phyloP scores from a whole-genome alignment of 371 early-diverging fungal species.

The Nematocida major region DNA sequence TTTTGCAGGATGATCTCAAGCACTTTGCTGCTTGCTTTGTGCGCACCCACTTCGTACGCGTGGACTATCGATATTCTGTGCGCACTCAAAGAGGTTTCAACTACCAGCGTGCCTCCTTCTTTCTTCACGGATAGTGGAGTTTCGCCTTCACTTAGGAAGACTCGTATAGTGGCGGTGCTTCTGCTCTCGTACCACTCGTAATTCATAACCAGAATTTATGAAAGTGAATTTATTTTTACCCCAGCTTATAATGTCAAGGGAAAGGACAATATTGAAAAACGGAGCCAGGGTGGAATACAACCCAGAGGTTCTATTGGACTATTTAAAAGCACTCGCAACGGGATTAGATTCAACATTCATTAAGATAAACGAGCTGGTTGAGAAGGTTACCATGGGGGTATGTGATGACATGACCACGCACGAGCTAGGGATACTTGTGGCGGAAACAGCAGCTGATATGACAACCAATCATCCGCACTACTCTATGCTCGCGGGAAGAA shows the following conservation, averaged over 20 bases:
- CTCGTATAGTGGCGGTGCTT: slow-evolving; percentile 1
- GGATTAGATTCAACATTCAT: slow-evolving; percentile 40
- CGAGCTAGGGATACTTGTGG: slow-evolving; percentile 34
- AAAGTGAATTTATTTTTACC: slow-evolving; percentile 41
- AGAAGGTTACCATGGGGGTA: slow-evolving; percentile 29
- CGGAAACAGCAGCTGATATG: slow-evolving; percentile 56
- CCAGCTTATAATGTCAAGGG: slow-evolving; percentile 6
- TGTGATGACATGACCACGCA: slow-evolving; percentile 35
- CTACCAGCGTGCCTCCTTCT: not conserved
- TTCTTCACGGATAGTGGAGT: not conserved
- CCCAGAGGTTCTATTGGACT: slow-evolving; percentile 13
- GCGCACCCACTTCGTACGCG: not conserved
- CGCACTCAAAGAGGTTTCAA: not conserved
- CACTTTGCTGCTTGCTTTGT: not conserved
- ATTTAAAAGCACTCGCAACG: not conserved
- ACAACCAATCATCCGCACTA: slow-evolving; percentile 91
- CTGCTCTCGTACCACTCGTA: slow-evolving; percentile 50
- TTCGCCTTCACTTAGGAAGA: not conserved
- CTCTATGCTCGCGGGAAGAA: slow-evolving; percentile 86
- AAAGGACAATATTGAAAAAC: slow-evolving; percentile 4
- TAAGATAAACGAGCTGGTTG: slow-evolving; percentile 14
- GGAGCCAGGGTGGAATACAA: slow-evolving; percentile 23
- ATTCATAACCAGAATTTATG: slow-evolving; percentile 14
- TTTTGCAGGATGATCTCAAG: slow-evolving; percentile 37
- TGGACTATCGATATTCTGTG: slow-evolving; percentile 12